Conservation (phyloP, 2,329 filamentous ascomycete genomes). For the Microcera coccophila region DNA sequence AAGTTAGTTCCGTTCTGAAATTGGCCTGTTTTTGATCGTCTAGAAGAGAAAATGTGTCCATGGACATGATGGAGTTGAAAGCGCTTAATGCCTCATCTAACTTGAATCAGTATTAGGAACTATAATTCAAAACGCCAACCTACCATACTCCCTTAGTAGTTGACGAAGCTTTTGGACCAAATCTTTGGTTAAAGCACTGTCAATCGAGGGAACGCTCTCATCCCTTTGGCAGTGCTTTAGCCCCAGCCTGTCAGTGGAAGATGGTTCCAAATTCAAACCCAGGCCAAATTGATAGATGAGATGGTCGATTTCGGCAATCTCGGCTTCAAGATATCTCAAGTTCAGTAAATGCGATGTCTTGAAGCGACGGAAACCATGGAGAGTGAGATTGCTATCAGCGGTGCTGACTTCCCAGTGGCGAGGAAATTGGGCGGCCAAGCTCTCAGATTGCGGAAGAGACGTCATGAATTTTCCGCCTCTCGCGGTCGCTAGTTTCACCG, state of each 20-base stretch:
- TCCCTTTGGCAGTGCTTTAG: slow-evolving; percentile 25
- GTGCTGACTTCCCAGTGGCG: slow-evolving; percentile 21
- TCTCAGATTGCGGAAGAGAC: background rate
- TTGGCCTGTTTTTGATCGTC: slow-evolving; percentile 16
- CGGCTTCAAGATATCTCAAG: slow-evolving; percentile 30
- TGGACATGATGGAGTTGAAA: slow-evolving; percentile 23
- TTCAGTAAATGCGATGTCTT: slow-evolving; percentile 33
- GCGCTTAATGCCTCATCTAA: slow-evolving; percentile 22
- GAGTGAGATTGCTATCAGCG: slow-evolving; percentile 23
- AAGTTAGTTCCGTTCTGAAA: slow-evolving; percentile 22
- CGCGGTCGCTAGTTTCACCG: too few relatives aligned
- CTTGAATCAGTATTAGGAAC: background rate
- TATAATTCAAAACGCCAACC: background rate
- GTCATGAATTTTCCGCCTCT: background rate
- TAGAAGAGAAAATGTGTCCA: slow-evolving; percentile 23
- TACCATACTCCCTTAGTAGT: background rate
- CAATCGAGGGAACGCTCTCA: slow-evolving; percentile 3
- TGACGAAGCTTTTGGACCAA: background rate
- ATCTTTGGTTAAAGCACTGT: background rate
- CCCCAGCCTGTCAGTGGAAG: slow-evolving; percentile 24
- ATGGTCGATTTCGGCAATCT: slow-evolving; percentile 31
- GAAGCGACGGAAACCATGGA: slow-evolving; percentile 28
- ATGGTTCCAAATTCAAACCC: slow-evolving; percentile 17
- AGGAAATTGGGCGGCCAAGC: slow-evolving; percentile 1
- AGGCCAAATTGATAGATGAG: slow-evolving; percentile 33